These are phyloP conservation scores for rapeseed (Brassica napus) DNA, from an alignment of 345 rosid species.

Conservation along the genomic window Da-Ae NC_063443.1:15666001-15666500, in stretches of 20 bases:
- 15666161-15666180: conserved; percentile 73
- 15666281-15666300: conserved; percentile 81
- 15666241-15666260: conserved; percentile 89
- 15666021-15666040: conserved; percentile 73
- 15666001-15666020: conserved; percentile 82
- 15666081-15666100: conserved; percentile 81
- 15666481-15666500: conserved; percentile 14
- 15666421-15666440: conserved; percentile 88
- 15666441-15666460: conserved; percentile 89
- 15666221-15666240: conserved; percentile 79
- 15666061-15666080: conserved; percentile 69
- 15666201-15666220: conserved; percentile 90
- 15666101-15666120: no score
- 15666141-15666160: neutral
- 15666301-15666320: conserved; percentile 88
- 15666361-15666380: conserved; percentile 95
- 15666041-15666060: conserved; percentile 71
- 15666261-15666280: conserved; percentile 81
- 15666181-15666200: conserved; percentile 69
- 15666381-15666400: conserved; percentile 87
- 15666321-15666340: conserved; percentile 83
- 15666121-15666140: neutral
- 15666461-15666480: conserved; percentile 69
- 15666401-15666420: conserved; percentile 90
- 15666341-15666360: conserved; percentile 79